Evolutionary conservation across 2,329 filamentous ascomycete species (phyloP), one percentile per base, ranked within the genome.

Genomic region (Beauveria scarabaeidicola): DNA sequence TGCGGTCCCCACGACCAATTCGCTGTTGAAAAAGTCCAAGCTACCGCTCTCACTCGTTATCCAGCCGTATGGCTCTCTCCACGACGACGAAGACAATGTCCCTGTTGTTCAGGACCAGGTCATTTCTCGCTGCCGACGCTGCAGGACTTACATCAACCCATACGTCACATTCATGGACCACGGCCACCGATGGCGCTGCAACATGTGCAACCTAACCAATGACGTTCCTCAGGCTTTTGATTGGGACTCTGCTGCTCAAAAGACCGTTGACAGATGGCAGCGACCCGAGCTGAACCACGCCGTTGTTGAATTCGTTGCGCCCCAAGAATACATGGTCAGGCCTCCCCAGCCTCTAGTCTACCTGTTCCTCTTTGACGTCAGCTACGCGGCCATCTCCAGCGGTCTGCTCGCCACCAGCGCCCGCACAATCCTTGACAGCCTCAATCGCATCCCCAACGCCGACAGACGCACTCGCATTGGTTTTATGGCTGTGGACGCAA

Each of bases 171-270:
- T 99, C 77, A 78, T 99, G 62, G 94, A 99, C 68, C 91, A 97
- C 70, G 94, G 94, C 51, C 94, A 99, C 76, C 85, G 94, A 70
- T 99, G 94, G 94, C 88, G 93, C 69, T 99, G 94, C 78, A 99
- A 99, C 77, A 97, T 99, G 92, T 99, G 94, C 75, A 97, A 96
- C 74, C 80, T 99, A 64, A 97, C 92, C 66, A 99, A 99, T 72
- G 94, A 99, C 68, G 93, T 97, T 43, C 94, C 94, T n/a, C 94
- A 99, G 75, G 92, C 92, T 41, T 99, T 99, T 66, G 94, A 99
- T 72, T 99, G 94, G 94, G 94, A 99, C 74, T 87, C 91, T 38
- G 88, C 90, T 48, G 81, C 91, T 58, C 93, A 97, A 74, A 92
- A 96, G 78, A 89, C 86, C 56, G 87, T 95, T 54, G 93, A 99